These are phyloP conservation scores for Williopsis jadinii DNA, from an alignment of 1,139 yeast species.

Conservation along the genomic window DNA sequence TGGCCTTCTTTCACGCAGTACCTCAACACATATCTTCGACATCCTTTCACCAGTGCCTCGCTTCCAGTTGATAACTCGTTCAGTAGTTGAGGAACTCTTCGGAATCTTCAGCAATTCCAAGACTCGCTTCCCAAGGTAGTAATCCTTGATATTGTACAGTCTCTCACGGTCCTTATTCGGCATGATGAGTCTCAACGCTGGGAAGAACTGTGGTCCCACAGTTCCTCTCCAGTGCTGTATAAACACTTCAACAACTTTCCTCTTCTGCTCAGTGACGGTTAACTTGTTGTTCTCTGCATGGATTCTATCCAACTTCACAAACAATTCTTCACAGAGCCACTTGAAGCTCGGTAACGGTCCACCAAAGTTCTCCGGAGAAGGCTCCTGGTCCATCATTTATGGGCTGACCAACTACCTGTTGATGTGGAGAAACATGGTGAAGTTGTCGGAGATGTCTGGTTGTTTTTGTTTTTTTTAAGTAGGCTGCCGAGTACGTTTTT, in stretches of 20 bases:
- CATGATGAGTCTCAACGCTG: constrained; percentile 53
- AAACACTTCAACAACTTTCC: constrained; percentile 36
- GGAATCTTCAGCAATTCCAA: constrained; percentile 41
- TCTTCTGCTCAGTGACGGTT: constrained; percentile 28
- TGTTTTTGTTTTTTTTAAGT: no score
- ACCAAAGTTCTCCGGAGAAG: constrained; percentile 15
- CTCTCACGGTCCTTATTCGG: constrained; percentile 54
- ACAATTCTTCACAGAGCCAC: constrained; percentile 29
- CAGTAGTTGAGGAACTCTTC: constrained; percentile 42
- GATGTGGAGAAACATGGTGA: no score
- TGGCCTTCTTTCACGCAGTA: constrained; percentile 32
- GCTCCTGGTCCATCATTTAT: not conserved
- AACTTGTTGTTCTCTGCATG: constrained; percentile 1
- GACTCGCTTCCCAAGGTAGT: constrained; percentile 39
- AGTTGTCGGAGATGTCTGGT: no score
- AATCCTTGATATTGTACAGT: constrained; percentile 46
- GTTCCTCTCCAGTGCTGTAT: constrained; percentile 53
- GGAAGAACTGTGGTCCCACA: constrained; percentile 67
- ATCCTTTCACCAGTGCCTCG: constrained; percentile 26
- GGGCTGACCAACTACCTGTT: no score
- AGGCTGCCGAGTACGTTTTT: no score
- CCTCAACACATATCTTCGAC: constrained; percentile 34
- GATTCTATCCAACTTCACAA: constrained; percentile 21
- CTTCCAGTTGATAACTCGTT: constrained; percentile 40
- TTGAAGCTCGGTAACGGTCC: constrained; percentile 29